Conservation (phyloP, 768 basidiomycete species). For the Kwoniella dejecticola region DNA sequence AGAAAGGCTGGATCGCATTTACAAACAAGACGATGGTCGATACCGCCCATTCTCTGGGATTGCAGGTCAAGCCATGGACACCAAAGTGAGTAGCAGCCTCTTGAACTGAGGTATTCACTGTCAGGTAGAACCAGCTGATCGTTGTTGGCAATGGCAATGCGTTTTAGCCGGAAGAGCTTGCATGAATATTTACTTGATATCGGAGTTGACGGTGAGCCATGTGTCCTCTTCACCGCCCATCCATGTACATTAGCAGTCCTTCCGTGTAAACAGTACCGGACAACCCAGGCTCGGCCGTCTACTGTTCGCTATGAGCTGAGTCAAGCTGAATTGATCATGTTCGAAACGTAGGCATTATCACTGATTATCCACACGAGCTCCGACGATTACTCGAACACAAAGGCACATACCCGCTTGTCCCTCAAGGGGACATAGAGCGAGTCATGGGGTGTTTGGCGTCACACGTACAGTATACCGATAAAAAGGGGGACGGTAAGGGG, state of each 20-base stretch:
- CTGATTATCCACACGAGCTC: conserved; percentile 69
- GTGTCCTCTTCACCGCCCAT: no score
- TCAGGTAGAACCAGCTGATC: background rate
- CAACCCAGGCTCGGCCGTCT: no score
- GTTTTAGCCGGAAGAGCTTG: conserved; percentile 62
- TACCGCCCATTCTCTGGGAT: conserved; percentile 65
- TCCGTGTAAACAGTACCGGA: no score
- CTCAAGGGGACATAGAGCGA: conserved; percentile 64
- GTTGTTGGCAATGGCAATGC: background rate
- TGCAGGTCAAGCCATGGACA: conserved; percentile 74
- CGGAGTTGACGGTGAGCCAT: conserved; percentile 65
- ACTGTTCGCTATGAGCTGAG: no score
- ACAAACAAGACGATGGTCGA: conserved; percentile 70
- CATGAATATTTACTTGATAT: conserved; percentile 65
- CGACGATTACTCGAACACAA: conserved; percentile 64
- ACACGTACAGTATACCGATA: conserved; percentile 55
- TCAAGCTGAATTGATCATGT: background rate
- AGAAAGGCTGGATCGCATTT: conserved; percentile 62
- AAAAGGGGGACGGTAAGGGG: conserved; percentile 15
- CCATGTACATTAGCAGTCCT: no score
- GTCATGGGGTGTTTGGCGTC: conserved; percentile 67
- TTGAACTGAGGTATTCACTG: background rate
- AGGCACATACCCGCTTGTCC: conserved; percentile 60
- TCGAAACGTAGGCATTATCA: conserved; percentile 60
- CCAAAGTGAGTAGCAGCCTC: conserved; percentile 20